Base-by-base conservation (phyloP, 768 basidiomycete species). In the Calocybe gangraenosa region DNA sequence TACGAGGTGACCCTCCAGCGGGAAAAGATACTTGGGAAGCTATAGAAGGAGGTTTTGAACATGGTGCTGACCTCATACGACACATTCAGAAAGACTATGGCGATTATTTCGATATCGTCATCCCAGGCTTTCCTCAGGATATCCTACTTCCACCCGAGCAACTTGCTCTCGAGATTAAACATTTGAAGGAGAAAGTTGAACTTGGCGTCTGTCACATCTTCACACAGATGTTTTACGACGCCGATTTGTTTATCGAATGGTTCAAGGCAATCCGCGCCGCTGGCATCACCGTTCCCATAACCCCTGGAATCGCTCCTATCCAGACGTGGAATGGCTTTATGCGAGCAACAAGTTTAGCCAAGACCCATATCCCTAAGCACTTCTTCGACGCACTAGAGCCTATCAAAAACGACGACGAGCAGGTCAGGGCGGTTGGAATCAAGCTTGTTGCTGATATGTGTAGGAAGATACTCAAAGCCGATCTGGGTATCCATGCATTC, bases 151-250 rank as follows among this genome's bases (percentile, higher is more conserved):
- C 89, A 1, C 76, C 78, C 0, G 86, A 83, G 37, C 84, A 92
- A 56, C 78, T 77, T 33, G 79, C 76, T 21, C 77, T 78, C 42
- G 94, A 97, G 65, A 83, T 96, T 67, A 65, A 74, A 47, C 94
- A 77, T 64, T 74, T 96, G 51, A 95, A 95, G 67, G 83, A 88
- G 52, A 97, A 97, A 66, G 68, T 94, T 47, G 92, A 95, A 52
- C 87, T 82, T 8, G 93, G 94, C 31, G 88, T 84, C 49, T 76
- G 82, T 61, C 90, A 95, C 68, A 96, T 97, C 65, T 96, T 97
- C 72, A 96, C 94, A 0, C 94, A 97, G 65, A 92, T 97, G 91
- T 97, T 97, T 70, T 96, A 94, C 68, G 94, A 96, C 56, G 83
- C 86, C 38, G 78, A 90, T 25, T 60, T 98, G 55, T 98, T 99